phyloP scores from a whole-genome alignment of 352 stramenopile genomes.

The Globisporangium alternatum region DNA sequence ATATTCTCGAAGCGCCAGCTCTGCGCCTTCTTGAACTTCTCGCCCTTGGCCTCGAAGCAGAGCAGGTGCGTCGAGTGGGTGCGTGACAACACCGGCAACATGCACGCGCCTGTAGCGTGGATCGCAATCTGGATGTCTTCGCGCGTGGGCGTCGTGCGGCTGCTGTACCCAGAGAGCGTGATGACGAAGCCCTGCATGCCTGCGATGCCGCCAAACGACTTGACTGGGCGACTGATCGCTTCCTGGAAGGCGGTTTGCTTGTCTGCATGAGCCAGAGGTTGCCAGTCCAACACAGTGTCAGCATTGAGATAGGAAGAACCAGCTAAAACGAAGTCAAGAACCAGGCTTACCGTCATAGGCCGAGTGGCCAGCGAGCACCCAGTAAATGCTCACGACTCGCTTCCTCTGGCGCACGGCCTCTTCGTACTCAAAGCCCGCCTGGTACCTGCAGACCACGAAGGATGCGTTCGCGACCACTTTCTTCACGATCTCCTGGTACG shows the following conservation, averaged over 20 bases:
- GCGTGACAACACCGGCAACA: conserved; percentile 76
- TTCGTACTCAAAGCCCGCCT: conserved; percentile 78
- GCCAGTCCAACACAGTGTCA: background rate
- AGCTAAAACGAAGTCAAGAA: background rate
- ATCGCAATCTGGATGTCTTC: conserved; percentile 86
- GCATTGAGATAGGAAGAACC: background rate
- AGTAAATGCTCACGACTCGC: conserved; percentile 77
- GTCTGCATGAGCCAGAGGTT: conserved; percentile 2
- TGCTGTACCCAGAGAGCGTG: conserved; percentile 82
- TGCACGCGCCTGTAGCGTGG: conserved; percentile 77
- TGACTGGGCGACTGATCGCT: conserved; percentile 54
- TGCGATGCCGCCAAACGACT: conserved; percentile 59
- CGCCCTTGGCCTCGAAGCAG: conserved; percentile 69
- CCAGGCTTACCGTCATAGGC: conserved; percentile 24
- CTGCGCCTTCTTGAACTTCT: conserved; percentile 85
- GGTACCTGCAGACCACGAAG: conserved; percentile 80
- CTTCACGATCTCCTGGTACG: conserved; percentile 71
- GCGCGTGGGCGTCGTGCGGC: conserved; percentile 63
- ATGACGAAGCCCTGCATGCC: conserved; percentile 83
- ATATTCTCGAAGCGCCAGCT: conserved; percentile 83
- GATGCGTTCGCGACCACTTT: conserved; percentile 80
- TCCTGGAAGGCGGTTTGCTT: conserved; percentile 38
- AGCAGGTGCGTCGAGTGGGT: conserved; percentile 83
- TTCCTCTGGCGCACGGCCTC: conserved; percentile 70
- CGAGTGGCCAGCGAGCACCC: conserved; percentile 57